Conservation (phyloP, 495 filamentous ascomycete species). For the Parathielavia appendiculata region DNA sequence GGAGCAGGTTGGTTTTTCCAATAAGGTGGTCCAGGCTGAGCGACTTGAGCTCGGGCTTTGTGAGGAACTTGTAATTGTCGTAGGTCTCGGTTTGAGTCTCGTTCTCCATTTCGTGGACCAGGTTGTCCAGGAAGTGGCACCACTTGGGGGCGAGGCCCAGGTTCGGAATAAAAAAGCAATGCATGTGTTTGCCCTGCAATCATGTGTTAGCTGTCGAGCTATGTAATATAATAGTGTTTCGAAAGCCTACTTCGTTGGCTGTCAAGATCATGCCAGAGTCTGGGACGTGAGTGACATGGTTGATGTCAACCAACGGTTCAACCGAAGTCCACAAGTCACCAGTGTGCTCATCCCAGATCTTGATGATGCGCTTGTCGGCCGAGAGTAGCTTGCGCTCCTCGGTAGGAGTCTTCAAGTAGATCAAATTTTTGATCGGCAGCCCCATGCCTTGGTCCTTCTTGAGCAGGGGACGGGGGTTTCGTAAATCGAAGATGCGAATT, state of each 20-base stretch:
- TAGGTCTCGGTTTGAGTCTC: conserved; percentile 68
- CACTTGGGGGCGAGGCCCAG: conserved; percentile 81
- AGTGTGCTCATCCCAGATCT: conserved; percentile 81
- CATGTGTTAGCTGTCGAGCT: neutral
- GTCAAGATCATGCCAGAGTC: conserved; percentile 89
- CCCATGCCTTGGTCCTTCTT: conserved; percentile 96
- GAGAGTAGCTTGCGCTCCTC: conserved; percentile 85
- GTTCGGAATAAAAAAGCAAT: conserved; percentile 93
- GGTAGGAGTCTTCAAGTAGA: conserved; percentile 73
- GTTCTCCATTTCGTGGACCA: conserved; percentile 98
- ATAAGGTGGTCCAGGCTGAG: conserved; percentile 83
- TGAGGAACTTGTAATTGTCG: conserved; percentile 98
- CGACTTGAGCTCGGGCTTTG: conserved; percentile 68
- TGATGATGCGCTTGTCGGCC: conserved; percentile 91
- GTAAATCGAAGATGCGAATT: conserved; percentile 89
- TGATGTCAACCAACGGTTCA: conserved; percentile 90
- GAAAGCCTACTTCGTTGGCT: conserved; percentile 87
- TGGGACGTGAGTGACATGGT: conserved; percentile 81
- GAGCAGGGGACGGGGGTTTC: conserved; percentile 76
- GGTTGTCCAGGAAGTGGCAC: conserved; percentile 94
- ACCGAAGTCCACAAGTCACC: conserved; percentile 90
- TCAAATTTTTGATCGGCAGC: conserved; percentile 83
- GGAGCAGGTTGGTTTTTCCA: conserved; percentile 76
- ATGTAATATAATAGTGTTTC: no score
- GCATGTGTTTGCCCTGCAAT: conserved; percentile 46